Evolutionary conservation across 2,329 filamentous ascomycete species (phyloP), one percentile per base, ranked within the genome.

Genomic region (Lasiodiplodia sp.): DNA sequence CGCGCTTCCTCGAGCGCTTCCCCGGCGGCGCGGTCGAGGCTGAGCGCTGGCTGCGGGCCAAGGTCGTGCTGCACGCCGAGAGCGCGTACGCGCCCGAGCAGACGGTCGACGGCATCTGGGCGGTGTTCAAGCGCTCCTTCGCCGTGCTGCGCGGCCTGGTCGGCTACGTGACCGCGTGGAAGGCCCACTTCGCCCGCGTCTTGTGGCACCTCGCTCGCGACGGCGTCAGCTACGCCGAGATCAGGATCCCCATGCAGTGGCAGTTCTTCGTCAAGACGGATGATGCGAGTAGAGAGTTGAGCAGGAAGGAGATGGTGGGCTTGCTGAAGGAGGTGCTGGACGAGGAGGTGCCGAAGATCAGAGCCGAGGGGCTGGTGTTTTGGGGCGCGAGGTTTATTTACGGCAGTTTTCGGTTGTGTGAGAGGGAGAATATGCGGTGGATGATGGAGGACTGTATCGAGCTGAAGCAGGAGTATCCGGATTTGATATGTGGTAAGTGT

Each of bases 401-500:
- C 76, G 91, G 90, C 77, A 89, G 88, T 1, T 89, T 89, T 0
- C 82, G 90, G 8, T 88, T 86, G 0, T 89, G 91, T 62, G 72
- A 79, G 0, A 81, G 78, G 3, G 66, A 76, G 56, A 74, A 81
- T 56, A 87, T 92, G 68, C 75, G 80, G 57, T 73, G 72, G 1
- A 86, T 89, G 3, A 83, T 92, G 40, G 75, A 84, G 14, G 87
- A 92, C 73, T 92, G 90, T 73, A 80, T 91, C 18, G 73, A 80
- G 6, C 84, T 92, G 72, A 91, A 91, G 77, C 73, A 78, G 67
- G 72, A 80, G 16, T 91, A 85, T 76, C 85, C 83, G 0, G 70
- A 86, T 18, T 85, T 89, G 70, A 89, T 92, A n/a, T 91, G 89
- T 69, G 89, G 88, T 89, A 92, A 91, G 69, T 90, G 92, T 18